Conservation (phyloP, 1,139 yeast genomes). For the Taphrina pruni region DNA sequence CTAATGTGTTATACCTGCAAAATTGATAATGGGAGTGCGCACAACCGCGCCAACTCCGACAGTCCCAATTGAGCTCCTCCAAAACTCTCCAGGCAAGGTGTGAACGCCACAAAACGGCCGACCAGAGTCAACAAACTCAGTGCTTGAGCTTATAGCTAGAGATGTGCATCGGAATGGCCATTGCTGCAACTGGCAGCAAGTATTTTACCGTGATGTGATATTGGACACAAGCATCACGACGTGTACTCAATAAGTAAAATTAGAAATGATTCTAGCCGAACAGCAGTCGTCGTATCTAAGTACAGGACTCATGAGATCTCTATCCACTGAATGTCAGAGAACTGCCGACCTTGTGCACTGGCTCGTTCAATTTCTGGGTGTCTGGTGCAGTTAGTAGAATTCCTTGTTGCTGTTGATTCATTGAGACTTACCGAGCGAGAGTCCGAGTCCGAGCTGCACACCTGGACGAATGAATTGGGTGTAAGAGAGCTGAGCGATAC, state of each 20-base stretch:
- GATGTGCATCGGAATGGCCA: no score
- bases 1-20: not conserved
- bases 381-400: conserved; percentile 10
- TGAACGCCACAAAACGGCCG: not conserved
- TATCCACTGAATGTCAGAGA: conserved; percentile 43
- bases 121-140: no score
- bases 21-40: conserved; percentile 14
- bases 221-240: no score
- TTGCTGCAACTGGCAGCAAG: no score
- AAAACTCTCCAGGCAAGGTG: not conserved
- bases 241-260: conserved; percentile 3
- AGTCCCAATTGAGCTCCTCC: conserved; percentile 18
- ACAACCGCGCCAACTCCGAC: conserved; percentile 10
- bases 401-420: conserved; percentile 59
- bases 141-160: no score
- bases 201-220: no score
- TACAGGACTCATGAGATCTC: conserved; percentile 9
- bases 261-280: conserved; percentile 3
- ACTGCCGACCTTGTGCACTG: conserved; percentile 76
- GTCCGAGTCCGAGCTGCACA: conserved; percentile 96
- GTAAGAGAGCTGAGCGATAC: conserved; percentile 92
- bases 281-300: conserved; percentile 1
- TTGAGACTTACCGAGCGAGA: conserved; percentile 69
- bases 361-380: conserved; percentile 77
- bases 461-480: conserved; percentile 96